Evolutionary conservation across 257 asterid genomes (phyloP), one percentile per base, ranked within the genome.

Genomic region (Handroanthus guayacan): DNA sequence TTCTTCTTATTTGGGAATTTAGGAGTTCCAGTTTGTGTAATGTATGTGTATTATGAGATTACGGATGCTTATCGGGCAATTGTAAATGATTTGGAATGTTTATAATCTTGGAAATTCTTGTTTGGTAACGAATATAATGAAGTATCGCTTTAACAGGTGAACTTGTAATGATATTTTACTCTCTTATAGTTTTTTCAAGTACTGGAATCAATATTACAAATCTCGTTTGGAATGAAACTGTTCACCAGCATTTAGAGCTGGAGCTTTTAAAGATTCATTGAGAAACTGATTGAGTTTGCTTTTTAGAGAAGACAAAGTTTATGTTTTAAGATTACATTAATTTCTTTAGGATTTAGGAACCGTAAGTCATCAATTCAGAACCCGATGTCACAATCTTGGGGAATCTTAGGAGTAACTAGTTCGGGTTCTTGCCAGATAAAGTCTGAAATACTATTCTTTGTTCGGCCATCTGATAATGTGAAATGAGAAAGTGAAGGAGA

Each of bases 401-500:
- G n/a, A 44, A 38, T 60, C 41, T 31, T 7, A 8, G 10, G 47
- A 58, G 20, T 73, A 41, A 58, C 20, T 14, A 43, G 38, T 45
- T 39, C 14, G 61, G 51, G 9, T 9, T 72, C 47, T 64, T 72
- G 45, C 58, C 16, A 39, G 56, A 55, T 43, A 51, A 36, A 72
- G 3, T 14, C 25, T 31, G 34, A 25, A 25, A 57, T 57, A 9
- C 3, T 72, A 4, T n/a, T 58, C 52, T 54, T 4, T 5, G 44
- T 34, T 34, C 7, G 14, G 18, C 47, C 50, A 36, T 14, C 11
- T 69, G 63, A 69, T 48, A 34, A 36, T 25, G n/a, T 52, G 64
- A 69, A 17, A 12, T 13, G 47, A 52, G 13, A 17, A 5, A 36
- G 48, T 48, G 74, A 25, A 48, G 62, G 54, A 36, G 9, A 11